phyloP scores from a whole-genome alignment of 345 rosid species.

The Citrus inodora region DNA sequence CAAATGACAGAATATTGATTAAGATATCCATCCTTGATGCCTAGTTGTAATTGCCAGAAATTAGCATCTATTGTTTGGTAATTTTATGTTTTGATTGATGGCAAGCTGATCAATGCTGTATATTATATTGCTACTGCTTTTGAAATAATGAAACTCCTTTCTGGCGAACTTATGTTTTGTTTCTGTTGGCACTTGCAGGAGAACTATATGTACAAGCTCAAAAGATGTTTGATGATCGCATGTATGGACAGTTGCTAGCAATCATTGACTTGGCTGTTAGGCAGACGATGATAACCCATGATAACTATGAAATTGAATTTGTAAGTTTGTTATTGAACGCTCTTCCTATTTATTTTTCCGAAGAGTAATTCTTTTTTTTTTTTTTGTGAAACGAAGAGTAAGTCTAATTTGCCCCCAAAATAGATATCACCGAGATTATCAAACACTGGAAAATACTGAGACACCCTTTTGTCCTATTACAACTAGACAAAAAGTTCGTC shows the following conservation, averaged over 20 bases:
- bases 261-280: conserved; percentile 64
- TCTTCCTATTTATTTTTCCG: neutral
- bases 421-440: too few species aligned
- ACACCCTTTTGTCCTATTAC: too few species aligned
- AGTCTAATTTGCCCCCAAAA: too few species aligned
- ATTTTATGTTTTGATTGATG: conserved; percentile 8
- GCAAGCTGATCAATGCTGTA: neutral
- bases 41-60: neutral
- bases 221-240: conserved; percentile 75
- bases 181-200: conserved; percentile 46
- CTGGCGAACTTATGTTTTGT: conserved; percentile 11
- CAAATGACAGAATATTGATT: neutral
- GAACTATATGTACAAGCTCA: conserved; percentile 82
- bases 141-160: neutral
- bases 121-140: neutral
- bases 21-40: neutral
- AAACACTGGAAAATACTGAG: too few species aligned
- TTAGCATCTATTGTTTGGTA: neutral
- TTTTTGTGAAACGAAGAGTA: too few species aligned
- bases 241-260: conserved; percentile 74
- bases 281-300: conserved; percentile 46
- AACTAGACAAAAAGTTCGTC: too few species aligned
- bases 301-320: conserved; percentile 69
- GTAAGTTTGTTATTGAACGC: conserved; percentile 43
- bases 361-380: too few species aligned